Percentiles rank a stretch among this genome's conserved stretches.
Conservation (phyloP, 352 stramenopile species). For the Blastocystis sp. region DNA sequence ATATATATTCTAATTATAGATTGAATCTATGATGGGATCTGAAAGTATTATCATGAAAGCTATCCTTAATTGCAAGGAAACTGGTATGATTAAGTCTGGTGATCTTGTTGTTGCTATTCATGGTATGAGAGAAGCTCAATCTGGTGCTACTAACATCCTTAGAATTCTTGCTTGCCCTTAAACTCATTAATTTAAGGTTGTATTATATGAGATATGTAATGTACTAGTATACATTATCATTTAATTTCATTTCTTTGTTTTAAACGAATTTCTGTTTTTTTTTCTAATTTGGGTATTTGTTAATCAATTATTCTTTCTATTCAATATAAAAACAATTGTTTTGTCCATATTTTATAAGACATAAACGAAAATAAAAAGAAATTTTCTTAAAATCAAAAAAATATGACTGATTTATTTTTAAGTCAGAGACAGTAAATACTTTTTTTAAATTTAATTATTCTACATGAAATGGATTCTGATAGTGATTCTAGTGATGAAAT, state of each 20-base stretch:
- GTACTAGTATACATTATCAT: not conserved
- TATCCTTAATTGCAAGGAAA: slow-evolving; percentile 60
- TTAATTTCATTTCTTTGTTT: not conserved
- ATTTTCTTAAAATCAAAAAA: no score
- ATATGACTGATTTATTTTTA: no score
- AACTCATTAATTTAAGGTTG: not conserved
- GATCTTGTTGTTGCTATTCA: slow-evolving; percentile 66
- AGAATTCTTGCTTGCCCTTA: slow-evolving; percentile 49
- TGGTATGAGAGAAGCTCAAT: slow-evolving; percentile 61
- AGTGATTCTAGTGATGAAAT: no score
- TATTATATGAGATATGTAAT: not conserved
- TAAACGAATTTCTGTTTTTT: not conserved
- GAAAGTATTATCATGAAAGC: slow-evolving; percentile 67
- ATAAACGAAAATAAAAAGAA: no score
- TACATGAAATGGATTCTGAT: no score
- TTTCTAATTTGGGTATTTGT: no score
- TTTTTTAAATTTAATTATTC: no score
- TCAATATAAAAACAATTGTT: no score
- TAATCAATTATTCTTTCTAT: no score
- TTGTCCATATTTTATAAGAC: no score
- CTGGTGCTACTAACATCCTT: slow-evolving; percentile 69
- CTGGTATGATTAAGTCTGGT: slow-evolving; percentile 60
- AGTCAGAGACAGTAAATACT: no score
- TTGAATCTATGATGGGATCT: slow-evolving; percentile 56
- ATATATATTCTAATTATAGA: not conserved